Evolutionary conservation across 2,329 filamentous ascomycete species (phyloP), one percentile per base, ranked within the genome.

Genomic region (Alternaria dauci): DNA sequence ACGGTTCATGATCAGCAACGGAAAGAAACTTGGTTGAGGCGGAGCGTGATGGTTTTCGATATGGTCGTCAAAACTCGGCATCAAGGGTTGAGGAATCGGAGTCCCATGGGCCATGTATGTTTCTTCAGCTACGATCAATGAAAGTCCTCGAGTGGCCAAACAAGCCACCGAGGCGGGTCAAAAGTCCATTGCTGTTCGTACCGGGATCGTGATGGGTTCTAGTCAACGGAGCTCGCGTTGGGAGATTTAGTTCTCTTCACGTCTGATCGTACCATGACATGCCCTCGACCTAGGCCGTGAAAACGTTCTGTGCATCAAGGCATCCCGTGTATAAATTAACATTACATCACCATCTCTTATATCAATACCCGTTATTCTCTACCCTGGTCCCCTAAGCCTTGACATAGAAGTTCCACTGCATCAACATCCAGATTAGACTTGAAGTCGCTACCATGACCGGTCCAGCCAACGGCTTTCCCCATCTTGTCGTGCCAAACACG

Each of bases 401-500:
- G 32, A 93, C 86, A 75, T 95, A 95, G 76, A 86, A 85, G 50
- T 82, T 84, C 79, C 90, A 91, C 75, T 96, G 92, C 70, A 76
- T 70, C 63, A 82, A 73, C 87, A 90, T 90, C 88, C 88, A 90
- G 34, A 81, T 72, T 67, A 87, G 70, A 44, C 84, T 87, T 36
- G 80, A 78, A 28, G 82, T 85, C 38, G 83, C 84, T 41, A 90
- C 85, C 58, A 85, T 68, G 59, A 88, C 72, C n/a, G 88, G 88
- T 52, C 85, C 85, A 48, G 85, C 80, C 67, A 90, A 81, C 26
- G 87, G 84, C 38, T 82, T 81, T 38, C 85, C 85, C 75, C 90
- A 87, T 66, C 85, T 87, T 69, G 92, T 89, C 20, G 88, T 94
- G 71, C 89, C 89, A 80, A 91, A 97, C 4, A 93, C 79, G 66